Evolutionary conservation across 495 filamentous ascomycete genomes (phyloP).

Genomic region (Talaromyces proteolyticus): DNA sequence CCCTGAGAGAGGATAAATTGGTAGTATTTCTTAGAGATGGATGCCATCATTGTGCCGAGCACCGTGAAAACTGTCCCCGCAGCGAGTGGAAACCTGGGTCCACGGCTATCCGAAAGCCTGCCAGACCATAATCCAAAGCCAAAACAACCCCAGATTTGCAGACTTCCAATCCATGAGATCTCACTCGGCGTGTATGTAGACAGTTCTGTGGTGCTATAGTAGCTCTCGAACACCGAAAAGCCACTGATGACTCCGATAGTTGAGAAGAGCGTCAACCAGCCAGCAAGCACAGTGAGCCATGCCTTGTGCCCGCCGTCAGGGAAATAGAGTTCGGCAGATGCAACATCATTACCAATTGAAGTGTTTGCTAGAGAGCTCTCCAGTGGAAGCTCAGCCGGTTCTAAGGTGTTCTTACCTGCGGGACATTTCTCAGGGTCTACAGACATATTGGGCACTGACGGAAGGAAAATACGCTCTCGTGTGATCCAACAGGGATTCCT

Average conservation of each 20-base stretch:
- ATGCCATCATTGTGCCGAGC: constrained; percentile 71
- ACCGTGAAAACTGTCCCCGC: constrained; percentile 56
- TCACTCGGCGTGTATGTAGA: constrained; percentile 14
- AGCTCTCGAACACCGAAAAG: constrained; percentile 46
- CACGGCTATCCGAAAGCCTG: constrained; percentile 69
- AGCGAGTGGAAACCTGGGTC: constrained; percentile 43
- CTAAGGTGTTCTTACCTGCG: too few relatives aligned
- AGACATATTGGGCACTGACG: too few relatives aligned
- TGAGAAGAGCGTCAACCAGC: background rate
- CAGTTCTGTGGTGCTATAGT: constrained; percentile 26
- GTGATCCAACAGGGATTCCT: too few relatives aligned
- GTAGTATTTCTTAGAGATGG: constrained; percentile 37
- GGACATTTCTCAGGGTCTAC: too few relatives aligned
- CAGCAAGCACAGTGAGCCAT: background rate
- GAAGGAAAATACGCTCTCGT: too few relatives aligned
- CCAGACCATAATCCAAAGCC: constrained; percentile 52
- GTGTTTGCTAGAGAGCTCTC: background rate
- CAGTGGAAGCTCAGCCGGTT: too few relatives aligned
- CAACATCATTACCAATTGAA: background rate
- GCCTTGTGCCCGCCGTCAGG: background rate
- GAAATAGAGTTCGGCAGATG: too few relatives aligned
- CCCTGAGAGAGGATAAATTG: constrained; percentile 38
- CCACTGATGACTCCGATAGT: constrained; percentile 33
- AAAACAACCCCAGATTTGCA: background rate
- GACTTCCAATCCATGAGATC: constrained; percentile 12